Percentiles rank a stretch among this genome's conserved stretches.
phyloP scores from a whole-genome alignment of 768 basidiomycete genomes.

The Pleurotus sapidus region DNA sequence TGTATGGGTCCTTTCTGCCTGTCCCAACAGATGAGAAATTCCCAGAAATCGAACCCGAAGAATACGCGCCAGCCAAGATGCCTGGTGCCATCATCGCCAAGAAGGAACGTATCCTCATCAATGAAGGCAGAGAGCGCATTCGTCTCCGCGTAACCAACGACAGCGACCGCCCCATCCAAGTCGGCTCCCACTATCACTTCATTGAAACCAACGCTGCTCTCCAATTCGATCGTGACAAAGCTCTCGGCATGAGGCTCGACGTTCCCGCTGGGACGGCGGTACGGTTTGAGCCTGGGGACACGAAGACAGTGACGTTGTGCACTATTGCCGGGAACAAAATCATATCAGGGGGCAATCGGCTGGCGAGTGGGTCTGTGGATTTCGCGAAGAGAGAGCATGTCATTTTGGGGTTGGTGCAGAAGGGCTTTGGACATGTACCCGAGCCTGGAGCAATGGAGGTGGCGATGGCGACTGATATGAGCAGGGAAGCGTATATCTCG shows the following conservation, averaged over 20 bases:
- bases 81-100: constrained; percentile 78
- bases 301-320: constrained; percentile 80
- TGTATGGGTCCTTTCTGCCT: constrained; percentile 95
- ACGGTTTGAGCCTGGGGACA: constrained; percentile 93
- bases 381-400: constrained; percentile 41
- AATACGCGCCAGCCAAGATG: constrained; percentile 49
- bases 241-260: constrained; percentile 86
- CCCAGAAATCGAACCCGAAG: constrained; percentile 45
- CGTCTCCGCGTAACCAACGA: constrained; percentile 80
- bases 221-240: constrained; percentile 75
- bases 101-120: constrained; percentile 69
- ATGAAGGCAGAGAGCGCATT: constrained; percentile 68
- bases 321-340: constrained; percentile 68
- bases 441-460: constrained; percentile 63
- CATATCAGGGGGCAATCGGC: constrained; percentile 76
- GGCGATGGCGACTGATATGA: constrained; percentile 49
- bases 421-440: constrained; percentile 68
- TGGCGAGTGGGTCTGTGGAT: constrained; percentile 60
- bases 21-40: constrained; percentile 67
- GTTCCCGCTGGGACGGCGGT: constrained; percentile 95
- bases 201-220: constrained; percentile 83
- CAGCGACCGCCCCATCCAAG: constrained; percentile 93
- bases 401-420: constrained; percentile 44
- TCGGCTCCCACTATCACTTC: constrained; percentile 95
- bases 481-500: constrained; percentile 74